phyloP scores from a whole-genome alignment of 139 green algal species.

The Chlamydomonas sphaeroides region DNA sequence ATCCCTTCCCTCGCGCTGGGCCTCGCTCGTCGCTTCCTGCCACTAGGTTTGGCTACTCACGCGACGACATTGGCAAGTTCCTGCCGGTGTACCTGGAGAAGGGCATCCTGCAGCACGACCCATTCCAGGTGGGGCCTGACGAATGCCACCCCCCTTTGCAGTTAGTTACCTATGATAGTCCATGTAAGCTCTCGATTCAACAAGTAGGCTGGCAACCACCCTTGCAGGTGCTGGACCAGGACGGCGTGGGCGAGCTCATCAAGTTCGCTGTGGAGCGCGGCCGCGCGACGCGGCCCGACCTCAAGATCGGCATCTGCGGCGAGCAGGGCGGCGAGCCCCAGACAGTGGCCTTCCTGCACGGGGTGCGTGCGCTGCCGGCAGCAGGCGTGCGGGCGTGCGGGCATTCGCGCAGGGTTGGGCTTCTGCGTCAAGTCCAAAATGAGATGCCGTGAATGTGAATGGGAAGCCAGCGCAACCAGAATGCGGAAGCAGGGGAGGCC shows the following conservation, averaged over 20 bases:
- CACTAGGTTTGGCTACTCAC: slow-evolving; percentile 83
- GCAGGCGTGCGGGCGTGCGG: background rate
- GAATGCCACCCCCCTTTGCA: no score
- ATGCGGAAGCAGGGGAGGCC: no score
- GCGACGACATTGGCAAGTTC: slow-evolving; percentile 91
- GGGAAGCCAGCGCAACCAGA: no score
- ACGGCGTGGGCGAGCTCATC: slow-evolving; percentile 90
- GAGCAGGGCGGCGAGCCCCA: slow-evolving; percentile 91
- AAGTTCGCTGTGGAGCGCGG: slow-evolving; percentile 79
- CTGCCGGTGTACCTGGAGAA: slow-evolving; percentile 64
- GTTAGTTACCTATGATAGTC: no score
- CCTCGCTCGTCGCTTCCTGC: no score
- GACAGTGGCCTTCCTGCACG: slow-evolving; percentile 83
- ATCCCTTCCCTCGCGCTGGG: no score
- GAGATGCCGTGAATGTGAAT: slow-evolving; percentile 23
- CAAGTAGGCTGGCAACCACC: no score
- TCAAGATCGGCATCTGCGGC: slow-evolving; percentile 91
- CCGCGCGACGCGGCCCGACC: slow-evolving; percentile 62
- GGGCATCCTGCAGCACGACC: slow-evolving; percentile 54
- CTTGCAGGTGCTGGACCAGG: slow-evolving; percentile 73
- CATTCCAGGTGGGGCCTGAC: slow-evolving; percentile 51
- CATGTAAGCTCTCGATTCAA: no score
- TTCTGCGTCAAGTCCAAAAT: no score
- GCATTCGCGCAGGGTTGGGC: background rate
- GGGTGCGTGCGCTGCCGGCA: background rate